Evolutionary conservation across 768 basidiomycete species (phyloP), one percentile per base, ranked within the genome.

Genomic region (Boletales sp.): DNA sequence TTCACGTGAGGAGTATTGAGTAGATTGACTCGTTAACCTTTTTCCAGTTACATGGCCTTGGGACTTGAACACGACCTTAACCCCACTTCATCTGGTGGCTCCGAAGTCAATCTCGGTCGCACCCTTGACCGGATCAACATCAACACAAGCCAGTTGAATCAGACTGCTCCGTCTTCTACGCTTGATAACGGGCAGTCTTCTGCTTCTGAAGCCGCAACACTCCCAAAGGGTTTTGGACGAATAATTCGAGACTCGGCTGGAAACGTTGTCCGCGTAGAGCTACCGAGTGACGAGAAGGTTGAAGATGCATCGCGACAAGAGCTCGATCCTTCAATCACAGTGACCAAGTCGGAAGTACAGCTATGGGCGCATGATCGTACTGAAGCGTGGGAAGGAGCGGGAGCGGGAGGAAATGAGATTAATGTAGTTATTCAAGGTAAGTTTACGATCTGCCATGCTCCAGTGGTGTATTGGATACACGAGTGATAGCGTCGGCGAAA

Each of bases 231-330:
- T 2, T 86, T 81, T 63, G 94, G 92, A 30, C 79, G 82, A 62
- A 94, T 97, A 57, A 67, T 92, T 44, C 78, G 92, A 41, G 93
- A 94, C 66, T 82, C 76, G 34, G 72, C 78, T 3, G 94, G 94
- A 28, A 86, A 85, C 55, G 75, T 94, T 35, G 60, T 92, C 18
- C 75, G 80, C 41, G 73, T 94, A 37, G 83, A 90, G 60, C 60
- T 93, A 47, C 70, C 76, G 14, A 80, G 78, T 37, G 77, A 78
- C 18, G 74, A 77, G 30, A 74, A 74, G 34, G 61, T 51, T 8
- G 57, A 56, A 34, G 34, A 51, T n/a, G 57, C 41, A 30, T 62
- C 50, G 35, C 51, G 55, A 17, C 54, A 49, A 44, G 67, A 74
- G 14, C 48, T 60, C 59, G 79, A 80, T 37, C 66, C 77, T 44